Conservation (phyloP, 441 rosid genomes). For the Bruguiera hainesii region DNA sequence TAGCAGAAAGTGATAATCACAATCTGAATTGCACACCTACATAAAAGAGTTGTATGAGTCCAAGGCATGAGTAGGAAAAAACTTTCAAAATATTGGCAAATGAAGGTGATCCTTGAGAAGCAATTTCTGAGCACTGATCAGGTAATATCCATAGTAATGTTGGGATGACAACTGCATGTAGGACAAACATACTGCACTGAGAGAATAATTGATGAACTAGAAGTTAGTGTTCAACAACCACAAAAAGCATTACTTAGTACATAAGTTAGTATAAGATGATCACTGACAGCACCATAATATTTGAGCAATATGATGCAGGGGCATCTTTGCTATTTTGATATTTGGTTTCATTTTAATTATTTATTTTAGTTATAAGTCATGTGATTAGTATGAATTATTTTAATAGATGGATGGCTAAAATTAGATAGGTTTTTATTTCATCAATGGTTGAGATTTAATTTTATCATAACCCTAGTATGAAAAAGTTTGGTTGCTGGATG, state of each 20-base stretch:
- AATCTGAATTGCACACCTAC: conserved; percentile 42
- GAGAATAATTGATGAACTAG: conserved; percentile 4
- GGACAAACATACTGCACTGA: conserved; percentile 63
- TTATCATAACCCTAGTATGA: no score
- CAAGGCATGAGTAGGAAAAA: conserved; percentile 53
- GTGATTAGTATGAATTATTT: no score
- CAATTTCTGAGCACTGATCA: conserved; percentile 37
- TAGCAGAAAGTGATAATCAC: not conserved
- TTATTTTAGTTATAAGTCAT: no score
- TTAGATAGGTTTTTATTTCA: no score
- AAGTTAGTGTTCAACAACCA: conserved; percentile 3
- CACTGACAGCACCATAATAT: no score
- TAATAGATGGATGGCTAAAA: no score
- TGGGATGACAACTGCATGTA: conserved; percentile 70
- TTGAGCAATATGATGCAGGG: no score
- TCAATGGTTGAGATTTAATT: no score
- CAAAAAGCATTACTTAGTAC: conserved; percentile 2
- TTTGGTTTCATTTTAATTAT: no score
- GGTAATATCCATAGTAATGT: conserved; percentile 81
- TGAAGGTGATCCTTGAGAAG: conserved; percentile 43
- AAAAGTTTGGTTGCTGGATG: no score
- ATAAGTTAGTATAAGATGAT: no score
- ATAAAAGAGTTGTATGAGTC: conserved; percentile 74
- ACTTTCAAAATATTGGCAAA: conserved; percentile 37
- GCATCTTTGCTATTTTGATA: no score